phyloP scores from a whole-genome alignment of 192 early-diverging fungal genomes.

The Glomus cerebriforme region DNA sequence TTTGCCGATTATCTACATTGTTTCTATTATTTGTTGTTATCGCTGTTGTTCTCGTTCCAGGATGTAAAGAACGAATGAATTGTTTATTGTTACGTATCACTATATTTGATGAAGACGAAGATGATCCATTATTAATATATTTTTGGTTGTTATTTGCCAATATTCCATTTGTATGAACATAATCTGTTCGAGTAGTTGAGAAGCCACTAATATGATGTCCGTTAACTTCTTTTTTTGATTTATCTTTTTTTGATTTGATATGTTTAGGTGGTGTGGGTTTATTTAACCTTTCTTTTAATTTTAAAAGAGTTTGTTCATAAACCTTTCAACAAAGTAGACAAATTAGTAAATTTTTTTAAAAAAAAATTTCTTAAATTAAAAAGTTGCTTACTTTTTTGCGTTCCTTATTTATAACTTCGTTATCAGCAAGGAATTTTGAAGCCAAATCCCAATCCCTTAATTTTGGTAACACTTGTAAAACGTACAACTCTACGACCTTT shows the following conservation, averaged over 20 bases:
- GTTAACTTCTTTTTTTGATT: background rate
- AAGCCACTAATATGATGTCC: background rate
- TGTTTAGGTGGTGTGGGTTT: background rate
- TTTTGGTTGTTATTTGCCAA: background rate
- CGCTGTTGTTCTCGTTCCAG: background rate
- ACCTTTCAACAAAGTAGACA: background rate
- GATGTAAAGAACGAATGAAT: background rate
- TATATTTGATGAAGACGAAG: background rate
- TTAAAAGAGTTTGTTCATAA: slow-evolving; percentile 16
- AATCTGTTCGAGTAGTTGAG: background rate
- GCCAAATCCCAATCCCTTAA: slow-evolving; percentile 45
- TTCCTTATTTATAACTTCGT: slow-evolving; percentile 36
- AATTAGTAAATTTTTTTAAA: background rate
- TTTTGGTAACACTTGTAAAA: slow-evolving; percentile 45
- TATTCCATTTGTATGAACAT: background rate
- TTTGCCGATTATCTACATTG: background rate
- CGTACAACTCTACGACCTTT: slow-evolving; percentile 42
- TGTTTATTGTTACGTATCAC: background rate
- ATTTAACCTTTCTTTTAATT: slow-evolving; percentile 10
- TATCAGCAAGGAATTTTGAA: slow-evolving; percentile 39
- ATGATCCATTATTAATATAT: background rate
- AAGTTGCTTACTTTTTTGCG: slow-evolving; percentile 37
- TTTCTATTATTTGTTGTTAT: background rate
- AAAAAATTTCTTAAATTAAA: background rate
- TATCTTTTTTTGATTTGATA: slow-evolving; percentile 5